Evolutionary conservation across 2,329 filamentous ascomycete genomes (phyloP).

Genomic region (Neophaeococcomyces aloes): DNA sequence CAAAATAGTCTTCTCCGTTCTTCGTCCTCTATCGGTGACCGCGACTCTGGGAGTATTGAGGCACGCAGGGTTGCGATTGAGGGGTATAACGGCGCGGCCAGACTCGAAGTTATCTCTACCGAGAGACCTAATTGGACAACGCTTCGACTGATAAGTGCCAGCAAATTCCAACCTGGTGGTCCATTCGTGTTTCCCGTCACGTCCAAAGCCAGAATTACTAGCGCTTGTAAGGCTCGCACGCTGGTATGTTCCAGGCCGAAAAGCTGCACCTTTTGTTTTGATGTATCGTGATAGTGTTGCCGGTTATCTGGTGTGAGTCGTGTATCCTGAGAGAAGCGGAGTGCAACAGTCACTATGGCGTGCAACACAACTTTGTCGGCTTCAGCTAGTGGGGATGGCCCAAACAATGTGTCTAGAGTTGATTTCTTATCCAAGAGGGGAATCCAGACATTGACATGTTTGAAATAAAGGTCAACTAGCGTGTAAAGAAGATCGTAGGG

Average conservation of each 20-base stretch:
- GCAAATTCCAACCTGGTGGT: conserved; percentile 81
- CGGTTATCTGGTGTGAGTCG: conserved; percentile 63
- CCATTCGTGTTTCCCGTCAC: conserved; percentile 79
- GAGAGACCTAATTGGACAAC: conserved; percentile 80
- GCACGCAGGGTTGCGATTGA: conserved; percentile 78
- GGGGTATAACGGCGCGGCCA: conserved; percentile 64
- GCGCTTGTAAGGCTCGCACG: conserved; percentile 73
- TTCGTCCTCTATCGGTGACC: conserved; percentile 83
- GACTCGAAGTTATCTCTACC: conserved; percentile 69
- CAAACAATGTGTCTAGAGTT: conserved; percentile 73
- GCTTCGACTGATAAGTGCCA: conserved; percentile 76
- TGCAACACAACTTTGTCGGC: conserved; percentile 74
- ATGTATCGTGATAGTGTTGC: conserved; percentile 64
- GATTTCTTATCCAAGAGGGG: conserved; percentile 79
- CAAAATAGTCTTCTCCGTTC: conserved; percentile 75
- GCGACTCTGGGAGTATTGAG: conserved; percentile 73
- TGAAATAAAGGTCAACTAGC: conserved; percentile 66
- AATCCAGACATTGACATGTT: conserved; percentile 73
- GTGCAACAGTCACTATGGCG: conserved; percentile 76
- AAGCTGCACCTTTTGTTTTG: conserved; percentile 75
- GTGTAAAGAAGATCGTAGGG: conserved; percentile 65
- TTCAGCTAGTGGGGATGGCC: conserved; percentile 41
- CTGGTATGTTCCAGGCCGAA: conserved; percentile 85
- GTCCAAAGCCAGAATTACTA: conserved; percentile 78
- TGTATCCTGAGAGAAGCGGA: conserved; percentile 70